A percentile compares a stretch with the other conserved stretches of the same genome.
Evolutionary conservation across 352 stramenopile genomes (phyloP).

Genomic region (Pythium biforme): DNA sequence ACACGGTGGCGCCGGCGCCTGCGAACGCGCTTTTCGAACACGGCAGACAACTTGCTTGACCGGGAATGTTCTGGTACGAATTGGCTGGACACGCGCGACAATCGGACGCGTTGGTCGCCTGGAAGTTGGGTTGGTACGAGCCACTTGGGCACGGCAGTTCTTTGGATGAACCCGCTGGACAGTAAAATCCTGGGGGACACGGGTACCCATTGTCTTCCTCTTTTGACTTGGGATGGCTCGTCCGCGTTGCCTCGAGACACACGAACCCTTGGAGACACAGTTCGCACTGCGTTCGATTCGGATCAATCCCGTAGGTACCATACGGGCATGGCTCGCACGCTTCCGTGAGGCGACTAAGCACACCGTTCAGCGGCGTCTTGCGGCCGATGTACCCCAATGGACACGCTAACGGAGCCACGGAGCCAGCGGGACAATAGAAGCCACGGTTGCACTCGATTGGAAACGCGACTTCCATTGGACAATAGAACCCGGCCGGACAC

Average conservation of each 20-base stretch:
- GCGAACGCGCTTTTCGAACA: constrained; percentile 87
- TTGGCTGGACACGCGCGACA: constrained; percentile 71
- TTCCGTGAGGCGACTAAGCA: constrained; percentile 45
- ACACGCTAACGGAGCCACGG: constrained; percentile 59
- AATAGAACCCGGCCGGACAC: constrained; percentile 82
- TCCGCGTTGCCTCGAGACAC: constrained; percentile 72
- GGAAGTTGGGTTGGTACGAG: constrained; percentile 61
- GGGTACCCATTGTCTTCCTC: constrained; percentile 78
- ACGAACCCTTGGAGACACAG: constrained; percentile 81
- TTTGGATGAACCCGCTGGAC: constrained; percentile 48
- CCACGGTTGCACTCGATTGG: constrained; percentile 48
- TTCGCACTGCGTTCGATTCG: constrained; percentile 69
- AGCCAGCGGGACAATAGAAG: constrained; percentile 71
- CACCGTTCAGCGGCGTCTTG: constrained; percentile 44
- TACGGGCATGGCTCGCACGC: constrained; percentile 75
- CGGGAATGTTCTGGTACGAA: constrained; percentile 74
- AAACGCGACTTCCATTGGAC: constrained; percentile 33
- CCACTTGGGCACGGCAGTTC: constrained; percentile 75
- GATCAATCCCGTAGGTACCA: constrained; percentile 80
- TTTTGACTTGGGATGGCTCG: constrained; percentile 47
- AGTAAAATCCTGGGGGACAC: constrained; percentile 81
- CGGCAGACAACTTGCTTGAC: constrained; percentile 71
- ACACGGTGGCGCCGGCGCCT: constrained; percentile 50
- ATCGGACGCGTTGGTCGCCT: constrained; percentile 42
- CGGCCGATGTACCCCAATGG: constrained; percentile 72